Evolutionary conservation across 176 grass and related monocot genomes (phyloP).

Genomic region (Coix lacrymajobi): DNA sequence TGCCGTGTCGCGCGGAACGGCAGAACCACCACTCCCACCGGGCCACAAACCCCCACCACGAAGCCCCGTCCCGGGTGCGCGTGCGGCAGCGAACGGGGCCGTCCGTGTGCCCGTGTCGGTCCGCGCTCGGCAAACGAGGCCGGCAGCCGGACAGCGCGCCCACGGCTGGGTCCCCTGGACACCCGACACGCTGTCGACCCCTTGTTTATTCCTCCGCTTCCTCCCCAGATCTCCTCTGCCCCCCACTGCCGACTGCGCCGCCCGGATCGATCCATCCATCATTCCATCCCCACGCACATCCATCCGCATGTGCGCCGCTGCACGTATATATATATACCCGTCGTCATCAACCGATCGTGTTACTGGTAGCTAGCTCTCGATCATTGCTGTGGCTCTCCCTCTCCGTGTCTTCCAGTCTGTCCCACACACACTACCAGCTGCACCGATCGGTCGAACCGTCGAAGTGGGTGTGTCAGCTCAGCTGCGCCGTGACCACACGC

Average conservation of each 20-base stretch:
- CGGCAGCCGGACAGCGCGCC: slow-evolving; percentile 27
- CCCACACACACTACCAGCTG: not conserved
- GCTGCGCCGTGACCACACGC: not conserved
- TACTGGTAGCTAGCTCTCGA: not conserved
- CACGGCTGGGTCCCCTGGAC: slow-evolving; percentile 26
- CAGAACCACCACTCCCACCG: not conserved
- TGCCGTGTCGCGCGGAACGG: not conserved
- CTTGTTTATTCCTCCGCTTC: not conserved
- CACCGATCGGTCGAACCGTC: not conserved
- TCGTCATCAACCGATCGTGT: not conserved
- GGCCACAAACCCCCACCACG: not conserved
- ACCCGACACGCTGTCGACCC: slow-evolving; percentile 46
- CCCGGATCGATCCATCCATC: not conserved
- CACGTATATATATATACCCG: slow-evolving; percentile 15
- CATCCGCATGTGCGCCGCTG: not conserved
- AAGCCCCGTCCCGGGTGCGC: not conserved
- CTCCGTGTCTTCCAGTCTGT: not conserved
- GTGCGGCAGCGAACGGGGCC: not conserved
- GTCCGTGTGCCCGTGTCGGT: not conserved
- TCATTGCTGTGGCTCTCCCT: not conserved
- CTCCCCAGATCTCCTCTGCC: not conserved
- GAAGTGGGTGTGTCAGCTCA: not conserved
- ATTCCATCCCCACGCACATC: not conserved
- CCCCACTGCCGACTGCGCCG: not conserved
- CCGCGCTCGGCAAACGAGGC: not conserved